Evolutionary conservation across 1,284 basidiomycete genomes (phyloP), one percentile per base, ranked within the genome.

Genomic region (Trametes polyzona): DNA sequence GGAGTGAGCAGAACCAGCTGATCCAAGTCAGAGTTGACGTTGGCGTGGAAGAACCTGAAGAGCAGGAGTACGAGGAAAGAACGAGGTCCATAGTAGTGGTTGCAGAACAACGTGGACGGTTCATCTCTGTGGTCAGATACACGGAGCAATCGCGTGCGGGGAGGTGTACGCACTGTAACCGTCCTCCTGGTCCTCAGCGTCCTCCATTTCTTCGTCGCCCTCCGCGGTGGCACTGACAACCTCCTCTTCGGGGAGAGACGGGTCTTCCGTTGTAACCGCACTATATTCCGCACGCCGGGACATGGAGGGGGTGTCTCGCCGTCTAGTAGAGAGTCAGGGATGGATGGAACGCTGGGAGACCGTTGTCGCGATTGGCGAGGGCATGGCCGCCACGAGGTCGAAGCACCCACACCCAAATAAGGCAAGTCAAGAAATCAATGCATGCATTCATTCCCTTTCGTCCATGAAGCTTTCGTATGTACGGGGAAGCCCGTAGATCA

Each of bases 1-100:
- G 95, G 42, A 99, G 78, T 19, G 95, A 95, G 71, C 96, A 98
- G 80, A 98, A 99, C 97, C 96, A 99, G 67, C 90, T 91, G 70
- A 96, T 96, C 95, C 94, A 97, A 59, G 97, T 99, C 62, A 95
- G 76, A 33, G 89, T 92, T 43, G 90, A 92, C 59, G 90, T 92
- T 30, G 90, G 90, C 8, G 90, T 92, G 23, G 90, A 92, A 48
- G 90, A 92, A 55, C 90, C 90, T 92, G 65, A 23, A 14, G 19
- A 27, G n/a, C n/a, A 52, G 40, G 42, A 40, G 44, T 43, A 44
- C 12, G 43, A 30, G 11, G 42, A 35, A 36, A 32, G 24, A 19
- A 27, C 17, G 37, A 21, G 30, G 9, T 4, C 30, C 12, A 36
- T 17, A 4, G 35, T 44, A 49, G 43, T 42, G 39, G 41, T 35